Base-by-base conservation (phyloP, 2,329 filamentous ascomycete species). In the Rosellinia necatrix region DNA sequence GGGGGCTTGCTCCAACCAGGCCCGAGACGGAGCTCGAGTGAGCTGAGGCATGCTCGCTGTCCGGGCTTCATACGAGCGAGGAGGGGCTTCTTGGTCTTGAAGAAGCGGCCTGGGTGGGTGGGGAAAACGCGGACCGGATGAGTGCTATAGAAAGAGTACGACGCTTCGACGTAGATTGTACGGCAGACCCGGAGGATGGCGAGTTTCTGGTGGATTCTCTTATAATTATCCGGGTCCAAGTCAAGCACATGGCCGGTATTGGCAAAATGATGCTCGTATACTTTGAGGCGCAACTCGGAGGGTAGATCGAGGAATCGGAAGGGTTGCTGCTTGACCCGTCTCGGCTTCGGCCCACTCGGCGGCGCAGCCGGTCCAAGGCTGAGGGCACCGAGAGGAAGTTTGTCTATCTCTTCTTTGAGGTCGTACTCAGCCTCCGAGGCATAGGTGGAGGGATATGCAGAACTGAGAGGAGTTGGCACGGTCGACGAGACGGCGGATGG, bases 1-100 rank as follows among this genome's bases (percentile, higher is more conserved):
- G 89, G 89, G 12, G 89, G 89, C 54, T 81, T 81, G 58, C 77
- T 85, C 84, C 87, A 92, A 17, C 88, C 88, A 0, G 88, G 88
- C 0, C 89, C 89, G 0, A 92, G 76, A 2, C 89, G 82, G 49
- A 92, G 72, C 71, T 92, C 86, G 2, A 92, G 74, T 0, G 81
- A 81, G 0, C 80, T 85, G 40, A 92, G 77, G 41, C 75, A 79
- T 13, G 75, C 74, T 29, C 87, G 82, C 69, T 89, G 86, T 25
- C 74, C 75, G 0, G 81, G 72, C 17, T 84, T 83, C 51, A 92
- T 72, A 15, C 88, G 84, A 5, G 86, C 81, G 24, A 92, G 77
- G 0, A 92, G 76, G 1, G 89, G 89, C 63, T 83, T 84, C 74
- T 90, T 90, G 25, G 85, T 86, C 73, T 90, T 88, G 76, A 89